A percentile compares a stretch with the other conserved stretches of the same genome.
phyloP scores from a whole-genome alignment of 805 yeast species.

The Jamesozyma gamospora region DNA sequence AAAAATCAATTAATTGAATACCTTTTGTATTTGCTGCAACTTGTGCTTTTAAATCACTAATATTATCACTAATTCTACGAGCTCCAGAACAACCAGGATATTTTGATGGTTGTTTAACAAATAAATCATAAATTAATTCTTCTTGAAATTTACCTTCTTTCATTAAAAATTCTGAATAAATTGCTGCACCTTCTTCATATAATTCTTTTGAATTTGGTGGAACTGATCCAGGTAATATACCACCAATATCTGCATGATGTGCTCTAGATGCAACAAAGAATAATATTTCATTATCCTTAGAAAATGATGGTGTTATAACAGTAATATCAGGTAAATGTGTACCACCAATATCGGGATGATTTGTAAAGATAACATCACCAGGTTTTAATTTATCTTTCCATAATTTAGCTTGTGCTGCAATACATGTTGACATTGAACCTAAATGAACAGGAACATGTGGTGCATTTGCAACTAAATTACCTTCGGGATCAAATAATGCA shows the following conservation, averaged over 20 bases:
- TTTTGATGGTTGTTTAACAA: slow-evolving; percentile 66
- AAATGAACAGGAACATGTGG: slow-evolving; percentile 83
- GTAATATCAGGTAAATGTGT: slow-evolving; percentile 87
- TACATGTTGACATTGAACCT: slow-evolving; percentile 79
- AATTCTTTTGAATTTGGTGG: slow-evolving; percentile 82
- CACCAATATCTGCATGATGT: slow-evolving; percentile 95
- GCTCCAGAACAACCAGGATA: slow-evolving; percentile 86
- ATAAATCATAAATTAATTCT: slow-evolving; percentile 47
- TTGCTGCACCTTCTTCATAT: slow-evolving; percentile 87
- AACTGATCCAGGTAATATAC: slow-evolving; percentile 86
- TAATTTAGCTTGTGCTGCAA: slow-evolving; percentile 49
- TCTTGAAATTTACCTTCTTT: slow-evolving; percentile 66
- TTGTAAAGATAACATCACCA: slow-evolving; percentile 71
- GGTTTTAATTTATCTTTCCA: slow-evolving; percentile 57
- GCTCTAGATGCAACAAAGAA: slow-evolving; percentile 92
- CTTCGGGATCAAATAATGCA: slow-evolving; percentile 67
- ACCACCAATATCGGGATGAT: slow-evolving; percentile 80
- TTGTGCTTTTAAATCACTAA: slow-evolving; percentile 78
- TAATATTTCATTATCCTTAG: slow-evolving; percentile 44
- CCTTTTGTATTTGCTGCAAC: slow-evolving; percentile 86
- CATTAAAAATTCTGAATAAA: slow-evolving; percentile 67
- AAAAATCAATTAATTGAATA: slow-evolving; percentile 47
- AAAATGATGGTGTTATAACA: slow-evolving; percentile 81
- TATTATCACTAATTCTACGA: slow-evolving; percentile 70
- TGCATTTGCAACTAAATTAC: slow-evolving; percentile 79